Percentiles rank a stretch among this genome's conserved stretches.
Evolutionary conservation across 345 rosid species (phyloP).

Genomic region (Mangifera indica): DNA sequence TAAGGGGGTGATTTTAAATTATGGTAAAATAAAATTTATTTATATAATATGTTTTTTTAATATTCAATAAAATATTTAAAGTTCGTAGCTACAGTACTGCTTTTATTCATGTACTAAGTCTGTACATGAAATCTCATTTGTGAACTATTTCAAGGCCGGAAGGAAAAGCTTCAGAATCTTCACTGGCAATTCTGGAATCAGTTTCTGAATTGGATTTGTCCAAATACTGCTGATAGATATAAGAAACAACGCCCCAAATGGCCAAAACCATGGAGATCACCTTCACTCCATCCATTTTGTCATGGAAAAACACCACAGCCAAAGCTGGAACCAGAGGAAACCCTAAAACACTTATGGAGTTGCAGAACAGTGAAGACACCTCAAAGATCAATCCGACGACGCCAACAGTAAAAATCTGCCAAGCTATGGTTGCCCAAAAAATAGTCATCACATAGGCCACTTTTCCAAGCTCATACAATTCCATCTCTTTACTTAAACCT

Average conservation of each 20-base stretch:
- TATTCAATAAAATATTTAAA: too few relatives aligned
- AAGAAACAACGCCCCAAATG: conserved; percentile 41
- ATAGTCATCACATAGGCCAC: conserved; percentile 33
- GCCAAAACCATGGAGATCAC: conserved; percentile 38
- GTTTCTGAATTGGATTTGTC: conserved; percentile 18
- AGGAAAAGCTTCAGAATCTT: not conserved
- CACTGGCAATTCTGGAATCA: not conserved
- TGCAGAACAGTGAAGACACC: conserved; percentile 43
- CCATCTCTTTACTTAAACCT: conserved; percentile 30
- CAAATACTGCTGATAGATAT: conserved; percentile 38
- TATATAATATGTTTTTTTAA: too few relatives aligned
- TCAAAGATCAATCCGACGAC: conserved; percentile 35
- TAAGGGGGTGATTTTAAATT: too few relatives aligned
- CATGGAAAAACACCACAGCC: conserved; percentile 38
- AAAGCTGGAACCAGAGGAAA: conserved; percentile 38
- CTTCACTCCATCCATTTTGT: conserved; percentile 41
- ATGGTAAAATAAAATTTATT: too few relatives aligned
- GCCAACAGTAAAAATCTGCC: conserved; percentile 36
- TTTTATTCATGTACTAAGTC: too few relatives aligned
- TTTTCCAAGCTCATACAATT: conserved; percentile 33
- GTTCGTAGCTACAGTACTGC: too few relatives aligned
- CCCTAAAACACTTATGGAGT: conserved; percentile 29
- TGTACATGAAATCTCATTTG: too few relatives aligned
- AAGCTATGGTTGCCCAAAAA: conserved; percentile 31
- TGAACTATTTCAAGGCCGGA: not conserved